These are phyloP conservation scores for Suhomyces kunorum DNA, from an alignment of 1,139 yeast species.

Conservation along the genomic window DNA sequence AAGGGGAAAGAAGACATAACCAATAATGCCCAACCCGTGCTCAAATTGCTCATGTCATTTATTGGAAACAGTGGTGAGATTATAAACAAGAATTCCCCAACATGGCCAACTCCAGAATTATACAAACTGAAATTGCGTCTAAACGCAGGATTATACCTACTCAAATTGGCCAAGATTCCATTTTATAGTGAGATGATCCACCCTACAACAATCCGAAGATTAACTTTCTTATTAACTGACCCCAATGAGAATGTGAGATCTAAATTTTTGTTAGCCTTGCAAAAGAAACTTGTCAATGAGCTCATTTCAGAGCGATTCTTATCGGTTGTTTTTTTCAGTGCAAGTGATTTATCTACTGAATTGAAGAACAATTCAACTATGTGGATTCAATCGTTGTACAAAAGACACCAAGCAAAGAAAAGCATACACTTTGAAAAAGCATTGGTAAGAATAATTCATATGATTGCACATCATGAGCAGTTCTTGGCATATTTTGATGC, in stretches of 20 bases:
- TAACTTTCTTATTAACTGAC: constrained; percentile 69
- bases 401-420: constrained; percentile 41
- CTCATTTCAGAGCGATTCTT: constrained; percentile 64
- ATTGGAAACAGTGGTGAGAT: constrained; percentile 85
- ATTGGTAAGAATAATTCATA: constrained; percentile 66
- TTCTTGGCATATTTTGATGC: constrained; percentile 46
- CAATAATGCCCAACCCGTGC: constrained; percentile 56
- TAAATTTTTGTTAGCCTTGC: constrained; percentile 52
- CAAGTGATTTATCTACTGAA: constrained; percentile 65
- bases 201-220: constrained; percentile 51
- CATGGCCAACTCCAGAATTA: constrained; percentile 63
- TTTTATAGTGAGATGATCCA: constrained; percentile 54
- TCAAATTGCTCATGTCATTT: constrained; percentile 65
- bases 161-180: constrained; percentile 64
- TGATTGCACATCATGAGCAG: constrained; percentile 75
- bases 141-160: constrained; percentile 63
- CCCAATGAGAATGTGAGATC: constrained; percentile 58
- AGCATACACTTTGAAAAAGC: constrained; percentile 61
- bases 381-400: constrained; percentile 72
- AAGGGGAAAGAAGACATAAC: constrained; percentile 31
- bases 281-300: constrained; percentile 53
- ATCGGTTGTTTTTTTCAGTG: constrained; percentile 69
- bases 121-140: constrained; percentile 65
- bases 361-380: constrained; percentile 55
- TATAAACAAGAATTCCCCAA: constrained; percentile 46